A percentile compares a stretch with the other conserved stretches of the same genome.
These are phyloP conservation scores for Marasmius oreades DNA, from an alignment of 1,284 basidiomycete species.

Conservation along the genomic window DNA sequence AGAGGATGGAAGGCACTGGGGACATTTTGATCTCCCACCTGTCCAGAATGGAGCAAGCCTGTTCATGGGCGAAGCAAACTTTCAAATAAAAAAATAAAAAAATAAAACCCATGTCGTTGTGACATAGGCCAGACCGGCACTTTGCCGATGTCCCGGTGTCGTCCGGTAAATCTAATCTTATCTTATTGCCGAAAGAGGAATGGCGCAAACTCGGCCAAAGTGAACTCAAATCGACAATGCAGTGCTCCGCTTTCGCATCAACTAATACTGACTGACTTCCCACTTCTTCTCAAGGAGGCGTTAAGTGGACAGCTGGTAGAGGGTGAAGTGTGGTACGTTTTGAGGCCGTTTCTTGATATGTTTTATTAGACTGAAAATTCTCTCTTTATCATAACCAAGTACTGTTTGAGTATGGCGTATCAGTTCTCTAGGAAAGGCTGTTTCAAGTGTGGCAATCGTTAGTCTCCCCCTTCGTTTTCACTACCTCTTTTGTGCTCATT, in stretches of 20 bases:
- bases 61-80: too few relatives aligned
- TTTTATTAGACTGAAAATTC: background rate
- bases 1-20: background rate
- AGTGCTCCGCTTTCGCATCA: background rate
- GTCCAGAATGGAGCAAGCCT: too few relatives aligned
- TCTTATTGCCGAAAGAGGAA: background rate
- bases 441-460: conserved; percentile 83
- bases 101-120: too few relatives aligned
- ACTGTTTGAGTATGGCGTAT: conserved; percentile 56
- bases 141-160: too few relatives aligned
- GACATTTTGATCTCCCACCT: too few relatives aligned
- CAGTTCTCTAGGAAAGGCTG: conserved; percentile 81
- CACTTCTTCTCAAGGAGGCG: conserved; percentile 41
- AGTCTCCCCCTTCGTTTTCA: conserved; percentile 31
- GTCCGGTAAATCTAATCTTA: background rate
- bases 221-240: background rate
- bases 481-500: conserved; percentile 16
- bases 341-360: background rate
- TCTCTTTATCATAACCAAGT: conserved; percentile 24
- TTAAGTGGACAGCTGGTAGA: conserved; percentile 42
- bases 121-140: too few relatives aligned
- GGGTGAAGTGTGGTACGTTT: conserved; percentile 26
- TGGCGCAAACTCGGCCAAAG: conserved; percentile 2
- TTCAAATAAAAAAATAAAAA: too few relatives aligned
- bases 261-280: conserved; percentile 15